A percentile compares a stretch with the other conserved stretches of the same genome.
These are phyloP conservation scores for Axilococcus clingmanii DNA, from an alignment of 139 green algal species.

Conservation along the genomic window DNA sequence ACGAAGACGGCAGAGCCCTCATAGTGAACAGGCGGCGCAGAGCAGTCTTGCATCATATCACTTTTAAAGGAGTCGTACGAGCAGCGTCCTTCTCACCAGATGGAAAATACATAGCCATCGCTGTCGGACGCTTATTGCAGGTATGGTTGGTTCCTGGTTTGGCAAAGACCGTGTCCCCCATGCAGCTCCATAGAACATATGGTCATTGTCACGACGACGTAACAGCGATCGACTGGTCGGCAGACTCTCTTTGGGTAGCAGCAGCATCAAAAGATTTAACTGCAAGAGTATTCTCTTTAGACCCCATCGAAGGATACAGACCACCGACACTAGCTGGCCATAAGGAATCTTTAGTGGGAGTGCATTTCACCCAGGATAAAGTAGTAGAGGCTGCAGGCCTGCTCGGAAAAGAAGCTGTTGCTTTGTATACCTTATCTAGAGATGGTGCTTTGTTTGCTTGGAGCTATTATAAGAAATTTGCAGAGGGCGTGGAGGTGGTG, in stretches of 20 bases:
- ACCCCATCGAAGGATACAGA: conserved; percentile 70
- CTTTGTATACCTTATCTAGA: conserved; percentile 62
- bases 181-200: conserved; percentile 85
- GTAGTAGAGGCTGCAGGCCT: conserved; percentile 29
- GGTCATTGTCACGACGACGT: conserved; percentile 73
- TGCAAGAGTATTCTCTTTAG: conserved; percentile 67
- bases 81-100: conserved; percentile 80
- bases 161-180: conserved; percentile 74
- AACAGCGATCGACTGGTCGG: conserved; percentile 77
- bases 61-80: conserved; percentile 73
- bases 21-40: conserved; percentile 62
- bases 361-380: conserved; percentile 57
- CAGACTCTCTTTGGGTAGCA: conserved; percentile 62
- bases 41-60: conserved; percentile 86
- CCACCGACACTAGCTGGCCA: conserved; percentile 74
- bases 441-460: conserved; percentile 85
- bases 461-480: conserved; percentile 37
- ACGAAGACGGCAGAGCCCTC: conserved; percentile 66
- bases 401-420: conserved; percentile 30
- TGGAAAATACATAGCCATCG: conserved; percentile 76
- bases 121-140: conserved; percentile 77
- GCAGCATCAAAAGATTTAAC: conserved; percentile 76
- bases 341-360: conserved; percentile 53
- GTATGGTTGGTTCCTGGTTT: conserved; percentile 77
- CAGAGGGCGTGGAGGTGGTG: conserved; percentile 5